Evolutionary conservation across 192 early-diverging fungal species (phyloP).

Genomic region (Allomyces macrogynus): DNA sequence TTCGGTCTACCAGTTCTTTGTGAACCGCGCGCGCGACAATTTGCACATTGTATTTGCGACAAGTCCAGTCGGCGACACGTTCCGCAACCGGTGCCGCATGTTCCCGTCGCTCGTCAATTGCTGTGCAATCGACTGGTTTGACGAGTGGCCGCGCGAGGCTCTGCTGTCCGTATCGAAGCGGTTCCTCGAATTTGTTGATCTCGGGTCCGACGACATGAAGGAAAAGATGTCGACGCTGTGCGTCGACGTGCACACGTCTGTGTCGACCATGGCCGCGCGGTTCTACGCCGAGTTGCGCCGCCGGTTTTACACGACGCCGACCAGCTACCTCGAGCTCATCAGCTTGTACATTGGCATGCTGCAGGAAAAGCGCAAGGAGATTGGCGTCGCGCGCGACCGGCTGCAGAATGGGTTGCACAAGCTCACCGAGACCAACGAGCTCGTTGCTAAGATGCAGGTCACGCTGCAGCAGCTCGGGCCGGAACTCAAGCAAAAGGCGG

Average conservation of each 20-base stretch:
- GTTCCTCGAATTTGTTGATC: conserved; percentile 73
- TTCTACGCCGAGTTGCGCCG: conserved; percentile 59
- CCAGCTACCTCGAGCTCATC: conserved; percentile 96
- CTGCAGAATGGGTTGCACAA: conserved; percentile 92
- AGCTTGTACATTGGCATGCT: conserved; percentile 74
- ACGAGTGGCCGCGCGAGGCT: conserved; percentile 94
- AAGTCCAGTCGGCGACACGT: conserved; percentile 87
- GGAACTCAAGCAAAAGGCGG: conserved; percentile 68
- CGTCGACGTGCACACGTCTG: conserved; percentile 77
- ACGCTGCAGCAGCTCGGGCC: conserved; percentile 65
- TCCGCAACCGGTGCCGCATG: conserved; percentile 80
- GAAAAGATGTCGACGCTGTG: conserved; percentile 72
- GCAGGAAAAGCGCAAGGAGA: conserved; percentile 74
- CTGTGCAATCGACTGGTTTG: conserved; percentile 99
- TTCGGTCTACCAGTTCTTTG: conserved; percentile 95
- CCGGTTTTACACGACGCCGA: conserved; percentile 74
- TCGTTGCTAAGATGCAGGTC: conserved; percentile 79
- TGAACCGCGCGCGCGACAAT: conserved; percentile 81
- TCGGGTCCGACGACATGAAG: conserved; percentile 46
- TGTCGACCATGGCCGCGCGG: conserved; percentile 64
- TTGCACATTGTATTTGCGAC: conserved; percentile 99
- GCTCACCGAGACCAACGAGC: conserved; percentile 75
- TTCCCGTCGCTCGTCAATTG: conserved; percentile 99
- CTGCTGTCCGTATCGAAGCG: conserved; percentile 95
- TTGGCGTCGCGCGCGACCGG: conserved; percentile 96